Percentiles rank a stretch among this genome's conserved stretches.
phyloP scores from a whole-genome alignment of 192 early-diverging fungal genomes.

The Coemansia sp. region DNA sequence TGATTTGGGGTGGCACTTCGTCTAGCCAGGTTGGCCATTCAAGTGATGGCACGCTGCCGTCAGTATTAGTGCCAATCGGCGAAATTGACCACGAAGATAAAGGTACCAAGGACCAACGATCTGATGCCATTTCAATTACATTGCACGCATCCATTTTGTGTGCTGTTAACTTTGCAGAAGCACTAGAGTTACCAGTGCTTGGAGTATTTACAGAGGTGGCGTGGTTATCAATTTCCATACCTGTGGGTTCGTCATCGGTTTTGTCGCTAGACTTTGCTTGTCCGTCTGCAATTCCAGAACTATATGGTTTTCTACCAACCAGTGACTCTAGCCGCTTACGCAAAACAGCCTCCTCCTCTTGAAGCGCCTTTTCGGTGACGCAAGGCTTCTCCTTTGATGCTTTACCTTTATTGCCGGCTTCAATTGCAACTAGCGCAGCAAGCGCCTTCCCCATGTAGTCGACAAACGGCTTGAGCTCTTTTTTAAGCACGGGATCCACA shows the following conservation, averaged over 20 bases:
- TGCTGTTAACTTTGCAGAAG: background rate
- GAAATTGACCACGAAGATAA: slow-evolving; percentile 19
- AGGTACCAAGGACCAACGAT: slow-evolving; percentile 26
- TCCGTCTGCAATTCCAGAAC: background rate
- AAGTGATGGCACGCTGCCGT: slow-evolving; percentile 29
- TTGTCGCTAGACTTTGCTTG: background rate
- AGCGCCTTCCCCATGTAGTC: slow-evolving; percentile 54
- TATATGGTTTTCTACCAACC: slow-evolving; percentile 6
- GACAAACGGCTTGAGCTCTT: slow-evolving; percentile 46
- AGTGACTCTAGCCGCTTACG: slow-evolving; percentile 19
- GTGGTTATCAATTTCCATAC: slow-evolving; percentile 18
- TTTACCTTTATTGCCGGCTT: slow-evolving; percentile 8
- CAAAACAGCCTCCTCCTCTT: slow-evolving; percentile 39
- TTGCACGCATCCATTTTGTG: background rate
- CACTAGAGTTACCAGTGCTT: background rate
- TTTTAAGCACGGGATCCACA: slow-evolving; percentile 25
- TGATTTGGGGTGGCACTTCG: slow-evolving; percentile 16
- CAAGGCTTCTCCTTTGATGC: background rate
- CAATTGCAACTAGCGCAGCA: slow-evolving; percentile 40
- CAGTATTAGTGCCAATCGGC: slow-evolving; percentile 32
- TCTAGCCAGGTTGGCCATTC: slow-evolving; percentile 48
- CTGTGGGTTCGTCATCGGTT: background rate
- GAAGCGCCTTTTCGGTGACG: slow-evolving; percentile 18
- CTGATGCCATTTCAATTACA: background rate
- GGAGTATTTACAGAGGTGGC: background rate